Percentiles rank a stretch among this genome's conserved stretches.
Evolutionary conservation across 208 protist species (phyloP).

Genomic region (Trypanosoma cruzi): DNA sequence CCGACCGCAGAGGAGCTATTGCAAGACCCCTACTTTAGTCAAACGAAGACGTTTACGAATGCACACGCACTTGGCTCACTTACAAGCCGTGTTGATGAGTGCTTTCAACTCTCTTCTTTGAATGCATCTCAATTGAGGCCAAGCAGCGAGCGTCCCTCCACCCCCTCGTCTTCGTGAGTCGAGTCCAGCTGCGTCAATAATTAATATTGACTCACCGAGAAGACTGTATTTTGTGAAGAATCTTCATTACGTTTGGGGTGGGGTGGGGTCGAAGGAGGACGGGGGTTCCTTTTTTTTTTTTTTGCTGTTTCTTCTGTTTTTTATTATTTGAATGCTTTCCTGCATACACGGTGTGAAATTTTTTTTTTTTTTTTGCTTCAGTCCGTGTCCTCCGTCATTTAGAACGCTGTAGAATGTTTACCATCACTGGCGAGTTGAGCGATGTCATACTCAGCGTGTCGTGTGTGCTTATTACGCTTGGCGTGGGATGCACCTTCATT

Average conservation of each 20-base stretch:
- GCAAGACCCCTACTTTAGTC: slow-evolving; percentile 47
- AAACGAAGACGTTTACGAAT: background rate
- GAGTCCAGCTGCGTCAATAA: background rate
- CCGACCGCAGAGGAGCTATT: slow-evolving; percentile 56
- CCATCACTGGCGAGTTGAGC: background rate
- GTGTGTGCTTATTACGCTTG: slow-evolving; percentile 9
- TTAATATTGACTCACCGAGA: background rate
- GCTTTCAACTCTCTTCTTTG: background rate
- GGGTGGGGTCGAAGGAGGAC: too few relatives aligned
- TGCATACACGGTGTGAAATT: background rate
- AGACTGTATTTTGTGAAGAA: too few relatives aligned
- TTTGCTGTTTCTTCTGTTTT: slow-evolving; percentile 3
- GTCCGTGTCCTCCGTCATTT: background rate
- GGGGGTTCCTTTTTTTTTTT: too few relatives aligned
- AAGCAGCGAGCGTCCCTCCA: background rate
- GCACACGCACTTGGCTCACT: background rate
- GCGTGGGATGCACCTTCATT: slow-evolving; percentile 15
- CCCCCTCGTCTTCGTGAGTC: background rate
- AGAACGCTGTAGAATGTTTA: slow-evolving; percentile 1
- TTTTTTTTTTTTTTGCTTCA: background rate
- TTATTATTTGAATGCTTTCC: background rate
- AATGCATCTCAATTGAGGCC: slow-evolving; percentile 3
- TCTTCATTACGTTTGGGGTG: too few relatives aligned
- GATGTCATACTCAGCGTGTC: slow-evolving; percentile 12
- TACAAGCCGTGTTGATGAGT: slow-evolving; percentile 3